phyloP scores from a whole-genome alignment of 129 eudicot genomes.

The Lactuca sativa region DNA sequence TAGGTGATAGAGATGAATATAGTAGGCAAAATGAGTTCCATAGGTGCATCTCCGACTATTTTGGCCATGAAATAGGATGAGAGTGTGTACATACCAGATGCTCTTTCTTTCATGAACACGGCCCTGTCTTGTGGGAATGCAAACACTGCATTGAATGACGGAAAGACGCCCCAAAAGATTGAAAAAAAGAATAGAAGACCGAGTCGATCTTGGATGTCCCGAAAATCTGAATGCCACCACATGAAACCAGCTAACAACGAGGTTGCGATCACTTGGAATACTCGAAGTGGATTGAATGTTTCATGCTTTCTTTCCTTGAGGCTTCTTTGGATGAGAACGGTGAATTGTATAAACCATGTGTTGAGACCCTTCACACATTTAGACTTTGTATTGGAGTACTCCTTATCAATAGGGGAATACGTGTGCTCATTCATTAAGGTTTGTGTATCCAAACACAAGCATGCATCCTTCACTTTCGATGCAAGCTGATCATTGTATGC shows the following conservation, averaged over 20 bases:
- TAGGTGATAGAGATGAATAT: constrained; percentile 64
- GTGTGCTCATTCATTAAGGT: constrained; percentile 16
- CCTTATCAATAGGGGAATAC: background rate
- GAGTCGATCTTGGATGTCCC: constrained; percentile 76
- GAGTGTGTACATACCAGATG: constrained; percentile 88
- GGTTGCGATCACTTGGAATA: constrained; percentile 81
- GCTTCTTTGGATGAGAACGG: constrained; percentile 66
- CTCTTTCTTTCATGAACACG: constrained; percentile 72
- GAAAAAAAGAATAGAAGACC: constrained; percentile 86
- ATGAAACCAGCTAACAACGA: constrained; percentile 71
- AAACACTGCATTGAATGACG: constrained; percentile 79
- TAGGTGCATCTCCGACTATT: constrained; percentile 76
- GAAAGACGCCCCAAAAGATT: constrained; percentile 92
- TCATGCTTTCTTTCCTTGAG: constrained; percentile 87
- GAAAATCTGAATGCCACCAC: constrained; percentile 94
- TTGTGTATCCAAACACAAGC: constrained; percentile 34
- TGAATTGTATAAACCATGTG: constrained; percentile 67
- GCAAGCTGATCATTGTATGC: constrained; percentile 65
- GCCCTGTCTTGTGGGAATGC: constrained; percentile 95
- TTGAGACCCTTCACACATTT: constrained; percentile 27
- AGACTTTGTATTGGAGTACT: background rate
- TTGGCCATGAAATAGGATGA: constrained; percentile 88
- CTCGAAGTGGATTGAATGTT: constrained; percentile 74
- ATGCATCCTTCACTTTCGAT: constrained; percentile 55
- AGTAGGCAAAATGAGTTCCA: constrained; percentile 87